phyloP scores from a whole-genome alignment of 768 basidiomycete species.

The Leucosporidium creatinivorum region DNA sequence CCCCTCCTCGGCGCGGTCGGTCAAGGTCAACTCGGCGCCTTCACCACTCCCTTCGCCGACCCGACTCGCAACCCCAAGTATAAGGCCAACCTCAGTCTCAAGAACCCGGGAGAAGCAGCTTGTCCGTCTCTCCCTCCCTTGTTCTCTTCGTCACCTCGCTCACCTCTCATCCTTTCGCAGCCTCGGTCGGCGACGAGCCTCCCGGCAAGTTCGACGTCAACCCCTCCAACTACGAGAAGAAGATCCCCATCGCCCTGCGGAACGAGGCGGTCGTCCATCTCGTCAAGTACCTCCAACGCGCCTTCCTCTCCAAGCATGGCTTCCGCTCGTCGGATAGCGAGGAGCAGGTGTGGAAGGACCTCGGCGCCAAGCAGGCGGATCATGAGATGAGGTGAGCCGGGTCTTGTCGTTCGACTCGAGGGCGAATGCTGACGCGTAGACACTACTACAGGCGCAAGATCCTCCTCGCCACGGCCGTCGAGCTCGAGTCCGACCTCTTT shows the following conservation, averaged over 20 bases:
- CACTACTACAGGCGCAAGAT: slow-evolving; percentile 1
- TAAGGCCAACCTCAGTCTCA: neutral
- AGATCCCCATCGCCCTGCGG: neutral
- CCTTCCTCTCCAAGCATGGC: neutral
- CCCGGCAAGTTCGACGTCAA: neutral
- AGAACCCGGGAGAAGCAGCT: neutral
- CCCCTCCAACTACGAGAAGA: neutral
- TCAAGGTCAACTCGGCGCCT: neutral
- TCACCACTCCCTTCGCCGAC: neutral
- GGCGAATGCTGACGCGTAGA: too few species aligned
- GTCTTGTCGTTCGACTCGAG: too few species aligned
- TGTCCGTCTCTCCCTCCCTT: neutral
- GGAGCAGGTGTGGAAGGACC: neutral
- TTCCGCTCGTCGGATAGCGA: neutral
- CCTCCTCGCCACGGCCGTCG: slow-evolving; percentile 13
- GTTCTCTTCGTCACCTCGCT: neutral
- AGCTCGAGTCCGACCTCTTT: slow-evolving; percentile 18
- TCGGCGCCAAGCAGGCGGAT: neutral
- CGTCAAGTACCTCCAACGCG: neutral
- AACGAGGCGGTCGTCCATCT: neutral
- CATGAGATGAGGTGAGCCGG: neutral
- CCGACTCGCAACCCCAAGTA: neutral
- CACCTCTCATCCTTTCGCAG: neutral
- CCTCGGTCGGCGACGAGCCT: slow-evolving; percentile 1
- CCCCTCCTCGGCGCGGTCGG: neutral